phyloP scores from a whole-genome alignment of 1,284 basidiomycete genomes.

The Psilocybe mexicana region DNA sequence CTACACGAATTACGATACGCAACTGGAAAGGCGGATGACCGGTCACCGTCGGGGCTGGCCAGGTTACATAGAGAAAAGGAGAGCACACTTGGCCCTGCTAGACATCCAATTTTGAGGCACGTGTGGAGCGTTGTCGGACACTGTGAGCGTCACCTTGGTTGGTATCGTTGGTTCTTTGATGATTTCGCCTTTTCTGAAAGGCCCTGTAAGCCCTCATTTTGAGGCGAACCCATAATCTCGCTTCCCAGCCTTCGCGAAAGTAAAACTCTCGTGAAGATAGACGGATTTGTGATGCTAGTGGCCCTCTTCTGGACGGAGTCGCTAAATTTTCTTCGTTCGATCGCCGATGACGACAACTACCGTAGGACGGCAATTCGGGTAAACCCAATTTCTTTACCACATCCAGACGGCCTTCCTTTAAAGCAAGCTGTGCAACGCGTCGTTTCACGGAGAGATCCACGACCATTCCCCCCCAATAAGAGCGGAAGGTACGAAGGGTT shows the following conservation, averaged over 20 bases:
- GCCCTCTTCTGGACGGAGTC: constrained; percentile 20
- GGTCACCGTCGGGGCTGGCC: not conserved
- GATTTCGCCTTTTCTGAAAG: constrained; percentile 4
- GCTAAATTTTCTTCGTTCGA: constrained; percentile 27
- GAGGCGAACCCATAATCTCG: constrained; percentile 34
- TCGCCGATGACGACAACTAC: constrained; percentile 24
- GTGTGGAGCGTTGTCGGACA: not conserved
- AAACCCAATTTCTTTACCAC: constrained; percentile 43
- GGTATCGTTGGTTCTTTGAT: not conserved
- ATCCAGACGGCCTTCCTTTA: constrained; percentile 60
- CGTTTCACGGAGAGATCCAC: constrained; percentile 59
- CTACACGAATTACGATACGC: constrained; percentile 19
- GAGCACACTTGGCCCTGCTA: not conserved
- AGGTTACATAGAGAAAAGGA: not conserved
- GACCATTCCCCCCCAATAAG: constrained; percentile 53
- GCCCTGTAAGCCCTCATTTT: constrained; percentile 22
- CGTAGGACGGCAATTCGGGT: constrained; percentile 22
- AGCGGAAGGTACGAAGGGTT: constrained; percentile 44
- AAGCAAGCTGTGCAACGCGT: constrained; percentile 53
- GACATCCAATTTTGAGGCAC: constrained; percentile 2
- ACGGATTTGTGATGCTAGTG: constrained; percentile 19
- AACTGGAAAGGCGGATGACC: constrained; percentile 2
- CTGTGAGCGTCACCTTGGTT: not conserved
- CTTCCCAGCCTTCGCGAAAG: constrained; percentile 32
- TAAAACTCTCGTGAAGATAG: constrained; percentile 21